Evolutionary conservation across 1,139 yeast genomes (phyloP).

Genomic region (Candida smagusa): DNA sequence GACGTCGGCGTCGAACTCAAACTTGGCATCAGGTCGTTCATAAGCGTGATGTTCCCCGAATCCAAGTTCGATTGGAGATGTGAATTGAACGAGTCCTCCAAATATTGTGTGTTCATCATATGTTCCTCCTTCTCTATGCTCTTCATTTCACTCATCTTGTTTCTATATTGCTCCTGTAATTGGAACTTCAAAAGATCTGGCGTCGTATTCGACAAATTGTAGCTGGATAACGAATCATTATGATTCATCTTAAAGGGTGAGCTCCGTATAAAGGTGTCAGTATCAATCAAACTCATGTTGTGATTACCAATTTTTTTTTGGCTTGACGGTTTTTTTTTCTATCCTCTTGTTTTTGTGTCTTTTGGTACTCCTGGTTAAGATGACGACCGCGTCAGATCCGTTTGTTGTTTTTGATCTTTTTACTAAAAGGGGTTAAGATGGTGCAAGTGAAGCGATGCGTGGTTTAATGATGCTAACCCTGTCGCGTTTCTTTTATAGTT

Average conservation of each 20-base stretch:
- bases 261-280: conserved; percentile 31
- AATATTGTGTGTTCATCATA: conserved; percentile 17
- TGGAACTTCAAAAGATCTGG: conserved; percentile 45
- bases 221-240: conserved; percentile 21
- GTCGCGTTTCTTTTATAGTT: too few relatives aligned
- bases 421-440: not conserved
- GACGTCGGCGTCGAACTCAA: conserved; percentile 13
- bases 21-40: conserved; percentile 14
- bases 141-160: conserved; percentile 24
- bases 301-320: not conserved
- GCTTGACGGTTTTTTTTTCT: not conserved
- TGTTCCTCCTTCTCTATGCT: conserved; percentile 4
- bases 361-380: not conserved
- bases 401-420: not conserved
- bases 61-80: conserved; percentile 37
- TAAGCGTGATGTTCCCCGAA: conserved; percentile 22
- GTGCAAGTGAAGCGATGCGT: too few relatives aligned
- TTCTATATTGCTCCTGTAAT: conserved; percentile 40
- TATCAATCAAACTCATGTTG: conserved; percentile 25
- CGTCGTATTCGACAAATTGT: conserved; percentile 36
- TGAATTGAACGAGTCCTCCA: conserved; percentile 34
- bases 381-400: not conserved
- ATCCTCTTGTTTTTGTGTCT: not conserved
- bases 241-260: conserved; percentile 39
- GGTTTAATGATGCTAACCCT: too few relatives aligned